Conservation (phyloP, 2,329 filamentous ascomycete species). For the Fusarium succisae region DNA sequence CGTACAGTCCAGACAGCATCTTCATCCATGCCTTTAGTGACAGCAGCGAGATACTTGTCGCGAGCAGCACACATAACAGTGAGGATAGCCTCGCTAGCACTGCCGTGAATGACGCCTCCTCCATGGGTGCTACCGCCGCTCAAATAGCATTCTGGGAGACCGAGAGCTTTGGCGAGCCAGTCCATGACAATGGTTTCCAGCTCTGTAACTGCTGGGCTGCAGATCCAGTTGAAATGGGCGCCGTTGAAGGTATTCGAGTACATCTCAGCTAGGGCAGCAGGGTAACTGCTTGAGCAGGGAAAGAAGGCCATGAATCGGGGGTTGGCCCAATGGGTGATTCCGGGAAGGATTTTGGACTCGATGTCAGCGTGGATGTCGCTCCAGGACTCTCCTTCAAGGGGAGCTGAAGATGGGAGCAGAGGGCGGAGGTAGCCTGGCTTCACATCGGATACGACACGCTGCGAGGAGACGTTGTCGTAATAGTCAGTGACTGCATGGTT, state of each 20-base stretch:
- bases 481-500: conserved; percentile 75
- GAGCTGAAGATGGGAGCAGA: conserved; percentile 59
- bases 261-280: conserved; percentile 89
- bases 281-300: conserved; percentile 84
- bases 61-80: conserved; percentile 88
- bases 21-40: conserved; percentile 72
- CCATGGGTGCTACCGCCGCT: conserved; percentile 75
- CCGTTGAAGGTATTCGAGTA: conserved; percentile 90
- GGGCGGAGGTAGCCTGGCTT: conserved; percentile 86
- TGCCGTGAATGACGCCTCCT: conserved; percentile 94
- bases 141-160: conserved; percentile 76
- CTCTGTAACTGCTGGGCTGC: conserved; percentile 92
- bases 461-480: conserved; percentile 77
- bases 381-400: conserved; percentile 79
- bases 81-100: conserved; percentile 86
- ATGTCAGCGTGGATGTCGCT: conserved; percentile 83
- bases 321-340: conserved; percentile 93
- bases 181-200: conserved; percentile 93
- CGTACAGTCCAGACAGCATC: conserved; percentile 69
- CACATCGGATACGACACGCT: conserved; percentile 80
- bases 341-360: conserved; percentile 86
- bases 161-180: conserved; percentile 83
- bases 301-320: conserved; percentile 98
- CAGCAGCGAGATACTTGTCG: conserved; percentile 76
- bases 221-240: conserved; percentile 97